Evolutionary conservation across 768 basidiomycete genomes (phyloP), one percentile per base, ranked within the genome.

Genomic region (Daedaleopsis sinensis): DNA sequence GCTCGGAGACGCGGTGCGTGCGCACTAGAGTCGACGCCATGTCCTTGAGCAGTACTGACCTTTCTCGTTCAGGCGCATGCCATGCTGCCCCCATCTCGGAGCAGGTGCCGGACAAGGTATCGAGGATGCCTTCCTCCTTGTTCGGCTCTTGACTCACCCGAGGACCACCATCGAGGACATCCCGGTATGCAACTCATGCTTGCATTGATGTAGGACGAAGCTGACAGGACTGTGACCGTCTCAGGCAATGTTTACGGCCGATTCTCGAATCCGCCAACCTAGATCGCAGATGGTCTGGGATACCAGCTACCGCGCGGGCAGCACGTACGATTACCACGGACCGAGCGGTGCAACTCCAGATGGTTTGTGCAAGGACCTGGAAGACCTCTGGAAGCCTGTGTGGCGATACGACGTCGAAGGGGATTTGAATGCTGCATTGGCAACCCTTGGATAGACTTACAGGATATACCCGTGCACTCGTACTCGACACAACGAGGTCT

Each of bases 81-180:
- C 0, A 86, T 86, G 85, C 66, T 79, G 38, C 85, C 86, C 37
- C 1, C 84, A 86, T 68, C 72, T 86, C 7, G 84, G 84, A 3
- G 78, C 84, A 0, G 85, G 85, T 1, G 82, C 82, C 9, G 82
- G 85, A 11, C 85, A 86, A 71, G 85, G 83, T 1, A 77, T 86
- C 35, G 85, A 87, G 65, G 86, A 86, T 61, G 80, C 79, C 0
- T 78, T 79, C 48, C 68, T 81, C 6, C 71, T 87, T 5, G 78
- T 76, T 42, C 73, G 76, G 11, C 71, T 87, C 15, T 78, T 87
- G 15, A 66, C 68, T 9, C 79, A 81, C 62, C 76, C 80, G 3
- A 65, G 74, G 57, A 79, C 80, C 2, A 76, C 69, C 18, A 49
- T 66, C 18, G 65, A 65, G 10, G 81, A 80, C 62, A 67, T 86